Base-by-base conservation (phyloP, 192 early-diverging fungal species). In the Coemansia sp. region DNA sequence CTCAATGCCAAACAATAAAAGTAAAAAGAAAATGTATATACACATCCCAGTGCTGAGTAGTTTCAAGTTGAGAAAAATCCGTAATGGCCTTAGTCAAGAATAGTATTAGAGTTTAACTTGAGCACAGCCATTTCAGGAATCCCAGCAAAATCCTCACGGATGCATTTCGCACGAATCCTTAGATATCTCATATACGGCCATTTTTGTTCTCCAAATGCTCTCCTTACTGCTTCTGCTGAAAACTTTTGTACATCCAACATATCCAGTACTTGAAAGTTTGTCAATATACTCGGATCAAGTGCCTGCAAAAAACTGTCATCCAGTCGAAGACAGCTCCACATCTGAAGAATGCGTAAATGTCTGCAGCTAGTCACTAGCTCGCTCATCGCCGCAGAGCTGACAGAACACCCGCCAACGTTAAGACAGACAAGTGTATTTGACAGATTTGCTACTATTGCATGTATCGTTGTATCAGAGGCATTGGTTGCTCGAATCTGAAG, bases 211-310 rank as follows among this genome's bases (percentile, higher is more conserved):
- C 71, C 72, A 66, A 83, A 83, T 7, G 75, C 74, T 57, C 31
- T 74, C n/a, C 61, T 64, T 54, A 78, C 72, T 2, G 69, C 76
- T 2, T 66, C 75, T 5, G 60, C 59, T 6, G 75, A 75, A 57
- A 83, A 83, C 75, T 67, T 75, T 74, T 75, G 76, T 36, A 83
- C 80, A 57, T 83, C 75, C 76, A 78, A 75, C 71, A 83, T 71
- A 59, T 83, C 80, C 22, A 83, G 68, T 11, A 83, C 80, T 53
- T 83, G 75, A 59, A 83, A 61, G 19, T 66, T 51, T 7, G 61
- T 57, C 54, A 83, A 66, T 24, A 72, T 31, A 11, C 50, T 11
- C 10, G 80, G 68, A 39, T 78, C 53, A 8, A 83, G 72, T 29
- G 80, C 76, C 7, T 71, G 67, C 58, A 83, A 25, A 46, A 83